These are phyloP conservation scores for Coemansia sp. DNA, from an alignment of 192 early-diverging fungal species.

Conservation along the genomic window DNA sequence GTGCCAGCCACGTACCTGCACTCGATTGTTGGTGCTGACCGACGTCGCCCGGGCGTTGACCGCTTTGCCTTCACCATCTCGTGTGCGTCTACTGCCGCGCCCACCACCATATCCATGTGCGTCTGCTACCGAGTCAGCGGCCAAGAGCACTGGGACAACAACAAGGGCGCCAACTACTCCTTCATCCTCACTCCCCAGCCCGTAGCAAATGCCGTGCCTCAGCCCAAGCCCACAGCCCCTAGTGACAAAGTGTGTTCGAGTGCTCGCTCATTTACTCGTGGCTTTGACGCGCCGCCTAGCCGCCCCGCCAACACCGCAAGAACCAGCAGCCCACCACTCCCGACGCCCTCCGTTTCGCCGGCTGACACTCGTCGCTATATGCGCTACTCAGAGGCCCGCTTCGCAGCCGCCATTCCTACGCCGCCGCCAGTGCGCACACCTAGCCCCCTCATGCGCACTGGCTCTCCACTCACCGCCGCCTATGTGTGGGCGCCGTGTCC, in stretches of 20 bases:
- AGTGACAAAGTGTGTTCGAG: slow-evolving; percentile 15
- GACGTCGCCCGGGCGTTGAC: slow-evolving; percentile 61
- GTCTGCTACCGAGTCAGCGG: slow-evolving; percentile 72
- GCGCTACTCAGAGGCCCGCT: slow-evolving; percentile 50
- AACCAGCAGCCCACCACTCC: neutral
- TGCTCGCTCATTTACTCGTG: slow-evolving; percentile 8
- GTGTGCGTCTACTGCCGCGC: neutral
- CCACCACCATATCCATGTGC: slow-evolving; percentile 62
- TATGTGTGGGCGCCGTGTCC: slow-evolving; percentile 27
- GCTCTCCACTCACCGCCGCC: slow-evolving; percentile 33
- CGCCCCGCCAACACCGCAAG: neutral
- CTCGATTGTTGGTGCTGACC: slow-evolving; percentile 51
- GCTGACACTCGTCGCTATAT: slow-evolving; percentile 49
- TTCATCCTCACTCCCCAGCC: slow-evolving; percentile 38
- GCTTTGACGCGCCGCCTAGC: slow-evolving; percentile 11
- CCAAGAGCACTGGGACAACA: slow-evolving; percentile 93
- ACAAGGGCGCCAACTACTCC: slow-evolving; percentile 83
- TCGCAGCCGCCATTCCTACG: slow-evolving; percentile 17
- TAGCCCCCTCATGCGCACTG: slow-evolving; percentile 38
- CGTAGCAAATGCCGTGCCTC: neutral
- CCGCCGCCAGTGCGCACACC: slow-evolving; percentile 23
- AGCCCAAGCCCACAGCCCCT: slow-evolving; percentile 1
- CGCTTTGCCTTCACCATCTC: slow-evolving; percentile 73
- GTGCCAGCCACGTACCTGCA: slow-evolving; percentile 68
- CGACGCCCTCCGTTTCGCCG: slow-evolving; percentile 1